Base-by-base conservation (phyloP, 345 rosid genomes). In the Acer campestre region DNA sequence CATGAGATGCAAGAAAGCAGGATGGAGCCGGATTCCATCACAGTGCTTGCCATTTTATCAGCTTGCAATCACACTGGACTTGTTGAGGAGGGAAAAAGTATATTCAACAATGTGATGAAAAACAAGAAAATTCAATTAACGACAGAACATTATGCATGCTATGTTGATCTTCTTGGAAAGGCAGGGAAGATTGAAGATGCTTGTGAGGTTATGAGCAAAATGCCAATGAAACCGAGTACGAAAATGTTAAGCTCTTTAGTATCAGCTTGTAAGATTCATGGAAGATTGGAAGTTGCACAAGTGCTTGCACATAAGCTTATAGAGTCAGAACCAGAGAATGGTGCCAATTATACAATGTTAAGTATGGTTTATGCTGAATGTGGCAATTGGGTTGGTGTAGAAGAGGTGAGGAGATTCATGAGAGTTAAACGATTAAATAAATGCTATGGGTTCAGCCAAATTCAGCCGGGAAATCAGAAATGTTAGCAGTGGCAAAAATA, bases 51-150 rank as follows among this genome's bases (percentile, higher is more conserved):
- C 25, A 74, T 83, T 76, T 81, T 87, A 81, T 87, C 88, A 11
- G 94, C 90, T 71, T 90, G 89, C 80, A 89, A 81, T 75, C 88
- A 87, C 56, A 38, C 89, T 42, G 91, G 94, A 67, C 80, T 87
- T 27, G 79, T 81, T 51, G 71, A 80, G 68, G 94, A 87, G 80
- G 92, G 86, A 73, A 80, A 82, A 55, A 56, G 14, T 66, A 53
- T 90, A 29, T 90, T 90, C 80, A 79, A 48, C 25, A 66, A 76
- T 58, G 75, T 78, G 1, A 62, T 64, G 44, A 67, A 71, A 75
- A 68, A 71, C 62, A 62, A 77, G 25, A 82, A 75, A 68, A 70
- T 85, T 35, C 68, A 78, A 73, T 74, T 84, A 70, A 75, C 74
- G 2, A 16, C 80, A 22, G 89, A 89, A 78, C 90, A 87, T 69